Conservation (phyloP, 495 filamentous ascomycete species). For the Hypoxylon crocopeplum region DNA sequence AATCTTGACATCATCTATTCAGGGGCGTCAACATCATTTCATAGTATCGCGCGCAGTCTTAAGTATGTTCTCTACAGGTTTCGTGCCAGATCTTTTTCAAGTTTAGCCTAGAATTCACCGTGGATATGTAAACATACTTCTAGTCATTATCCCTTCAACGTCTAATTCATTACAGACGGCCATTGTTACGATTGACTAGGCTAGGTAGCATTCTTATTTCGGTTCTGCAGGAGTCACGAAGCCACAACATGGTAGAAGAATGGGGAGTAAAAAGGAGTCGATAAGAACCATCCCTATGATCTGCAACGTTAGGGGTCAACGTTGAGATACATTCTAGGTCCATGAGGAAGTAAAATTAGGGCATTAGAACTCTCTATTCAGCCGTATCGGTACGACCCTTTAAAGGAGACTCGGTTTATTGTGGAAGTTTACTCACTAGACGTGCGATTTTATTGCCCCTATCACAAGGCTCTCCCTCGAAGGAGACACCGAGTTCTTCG, state of each 20-base stretch:
- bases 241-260: not conserved
- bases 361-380: constrained; percentile 1
- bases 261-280: not conserved
- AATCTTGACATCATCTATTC: constrained; percentile 17
- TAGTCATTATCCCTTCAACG: too few relatives aligned
- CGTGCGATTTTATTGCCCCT: constrained; percentile 7
- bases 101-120: too few relatives aligned
- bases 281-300: not conserved
- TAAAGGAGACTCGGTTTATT: constrained; percentile 3
- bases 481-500: too few relatives aligned
- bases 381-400: constrained; percentile 1
- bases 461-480: not conserved
- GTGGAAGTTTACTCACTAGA: not conserved
- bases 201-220: not conserved
- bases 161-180: too few relatives aligned
- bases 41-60: constrained; percentile 2
- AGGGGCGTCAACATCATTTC: constrained; percentile 8
- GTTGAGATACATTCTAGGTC: not conserved
- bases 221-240: not conserved
- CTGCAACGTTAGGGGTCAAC: not conserved
- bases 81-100: not conserved
- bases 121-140: too few relatives aligned
- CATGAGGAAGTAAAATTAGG: not conserved
- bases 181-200: not conserved
- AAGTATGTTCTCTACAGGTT: too few relatives aligned